Percentiles rank a stretch among this genome's conserved stretches.
These are phyloP conservation scores for Penicillium sp. DNA, from an alignment of 2,329 filamentous ascomycete species.

Conservation along the genomic window DNA sequence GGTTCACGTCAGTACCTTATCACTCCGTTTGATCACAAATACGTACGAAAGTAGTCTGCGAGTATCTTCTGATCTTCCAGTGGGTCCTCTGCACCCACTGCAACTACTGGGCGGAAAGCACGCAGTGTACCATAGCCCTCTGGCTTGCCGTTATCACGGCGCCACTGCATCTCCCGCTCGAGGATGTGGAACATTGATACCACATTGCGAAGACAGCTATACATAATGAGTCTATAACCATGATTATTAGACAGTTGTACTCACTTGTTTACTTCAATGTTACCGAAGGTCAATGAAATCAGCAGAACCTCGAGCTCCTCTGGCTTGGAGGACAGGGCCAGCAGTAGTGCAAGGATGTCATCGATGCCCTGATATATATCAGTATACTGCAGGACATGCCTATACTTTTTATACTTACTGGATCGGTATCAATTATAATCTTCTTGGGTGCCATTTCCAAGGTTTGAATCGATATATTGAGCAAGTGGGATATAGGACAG, in stretches of 20 bases:
- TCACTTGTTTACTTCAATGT: constrained; percentile 81
- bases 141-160: constrained; percentile 65
- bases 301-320: constrained; percentile 85
- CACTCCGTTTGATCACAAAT: neutral
- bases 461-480: neutral
- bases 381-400: neutral
- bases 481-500: constrained; percentile 1
- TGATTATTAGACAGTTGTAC: constrained; percentile 5
- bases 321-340: constrained; percentile 77
- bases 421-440: constrained; percentile 96
- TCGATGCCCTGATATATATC: constrained; percentile 66
- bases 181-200: constrained; percentile 90
- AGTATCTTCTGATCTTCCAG: constrained; percentile 78
- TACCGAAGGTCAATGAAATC: constrained; percentile 90
- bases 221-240: constrained; percentile 4
- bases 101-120: constrained; percentile 75
- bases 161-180: constrained; percentile 85
- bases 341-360: constrained; percentile 83
- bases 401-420: constrained; percentile 54
- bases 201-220: constrained; percentile 80
- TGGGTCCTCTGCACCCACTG: constrained; percentile 82
- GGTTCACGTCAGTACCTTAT: constrained; percentile 5
- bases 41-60: constrained; percentile 84
- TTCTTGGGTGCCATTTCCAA: constrained; percentile 64
- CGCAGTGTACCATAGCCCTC: constrained; percentile 73